Base-by-base conservation (phyloP, 331 rosid species). In the Spiraea crenata region DNA sequence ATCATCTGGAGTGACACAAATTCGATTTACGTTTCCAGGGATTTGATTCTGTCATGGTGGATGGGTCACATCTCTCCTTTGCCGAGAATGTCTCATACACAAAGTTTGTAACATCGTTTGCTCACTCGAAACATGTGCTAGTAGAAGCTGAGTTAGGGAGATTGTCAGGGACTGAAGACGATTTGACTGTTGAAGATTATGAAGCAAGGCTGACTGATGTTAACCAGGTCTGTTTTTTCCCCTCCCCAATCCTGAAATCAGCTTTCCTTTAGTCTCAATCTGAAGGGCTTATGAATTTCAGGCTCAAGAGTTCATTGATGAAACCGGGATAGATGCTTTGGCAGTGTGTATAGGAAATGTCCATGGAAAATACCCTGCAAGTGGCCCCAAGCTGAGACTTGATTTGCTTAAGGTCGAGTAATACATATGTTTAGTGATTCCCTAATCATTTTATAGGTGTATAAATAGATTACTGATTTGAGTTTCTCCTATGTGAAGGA, bases 81-180 rank as follows among this genome's bases (percentile, higher is more conserved):
- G 39, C 78, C 20, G 97, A 93, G 63, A 93, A 93, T 79, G 80
- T 83, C 37, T 77, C 82, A 50, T 88, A 84, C 82, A 89, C 98
- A 25, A 90, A 87, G 82, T 84, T 86, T 55, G 83, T 93, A 73
- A 72, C 98, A 40, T 61, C 49, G 13, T 70, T 93, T 83, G 96
- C 98, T 82, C 92, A 80, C 80, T 71, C 96, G 63, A 90, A 84
- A 56, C 87, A 85, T 60, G 80, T 89, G 84, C 74, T 93, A 65
- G 98, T 90, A 50, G 98, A 93, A 85, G 97, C 98, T 74, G 97
- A 93, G 82, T 79, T 93, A 7, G 97, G 97, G 78, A 88, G 96
- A 69, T 77, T 93, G 83, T 90, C 98, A 7, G 98, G 98, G 75
- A 90, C 98, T 52, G 97, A 93, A 82, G 98, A 93, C 77, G 97